Conservation (phyloP, 306 rosid species). For the Vachellia pachyceras region DNA sequence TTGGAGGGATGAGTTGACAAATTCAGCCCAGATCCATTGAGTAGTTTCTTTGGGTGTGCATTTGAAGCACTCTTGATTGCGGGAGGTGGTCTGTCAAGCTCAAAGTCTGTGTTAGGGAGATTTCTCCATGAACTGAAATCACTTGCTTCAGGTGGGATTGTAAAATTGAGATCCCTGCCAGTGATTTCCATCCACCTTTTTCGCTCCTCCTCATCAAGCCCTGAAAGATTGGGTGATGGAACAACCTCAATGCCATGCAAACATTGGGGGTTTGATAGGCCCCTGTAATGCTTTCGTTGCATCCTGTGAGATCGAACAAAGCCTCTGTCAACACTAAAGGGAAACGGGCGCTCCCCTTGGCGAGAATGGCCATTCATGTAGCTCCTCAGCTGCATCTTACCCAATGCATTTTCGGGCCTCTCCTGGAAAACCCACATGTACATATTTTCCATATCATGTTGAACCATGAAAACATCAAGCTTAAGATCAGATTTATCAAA, state of each 20-base stretch:
- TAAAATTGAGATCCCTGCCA: constrained; percentile 4
- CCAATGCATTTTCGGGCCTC: constrained; percentile 5
- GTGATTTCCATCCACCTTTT: neutral
- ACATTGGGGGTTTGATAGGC: constrained; percentile 15
- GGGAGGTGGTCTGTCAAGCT: constrained; percentile 2
- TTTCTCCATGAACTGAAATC: constrained; percentile 15
- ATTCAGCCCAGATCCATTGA: constrained; percentile 9
- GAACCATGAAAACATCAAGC: constrained; percentile 10
- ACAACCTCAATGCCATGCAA: constrained; percentile 16
- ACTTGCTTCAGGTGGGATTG: neutral
- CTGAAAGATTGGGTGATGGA: neutral
- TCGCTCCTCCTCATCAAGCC: neutral
- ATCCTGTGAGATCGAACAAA: constrained; percentile 8
- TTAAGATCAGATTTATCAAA: constrained; percentile 4
- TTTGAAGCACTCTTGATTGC: constrained; percentile 5
- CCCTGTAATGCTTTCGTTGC: constrained; percentile 14
- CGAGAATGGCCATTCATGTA: constrained; percentile 8
- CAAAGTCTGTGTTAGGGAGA: constrained; percentile 8
- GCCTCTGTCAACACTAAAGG: constrained; percentile 10
- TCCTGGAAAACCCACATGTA: constrained; percentile 12
- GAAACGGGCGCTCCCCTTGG: constrained; percentile 1
- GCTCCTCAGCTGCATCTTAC: constrained; percentile 15
- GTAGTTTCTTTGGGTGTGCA: neutral
- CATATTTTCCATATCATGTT: constrained; percentile 9
- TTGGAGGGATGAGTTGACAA: constrained; percentile 1